phyloP scores from a whole-genome alignment of 352 stramenopile species.

The Phytophthora tentaculata region DNA sequence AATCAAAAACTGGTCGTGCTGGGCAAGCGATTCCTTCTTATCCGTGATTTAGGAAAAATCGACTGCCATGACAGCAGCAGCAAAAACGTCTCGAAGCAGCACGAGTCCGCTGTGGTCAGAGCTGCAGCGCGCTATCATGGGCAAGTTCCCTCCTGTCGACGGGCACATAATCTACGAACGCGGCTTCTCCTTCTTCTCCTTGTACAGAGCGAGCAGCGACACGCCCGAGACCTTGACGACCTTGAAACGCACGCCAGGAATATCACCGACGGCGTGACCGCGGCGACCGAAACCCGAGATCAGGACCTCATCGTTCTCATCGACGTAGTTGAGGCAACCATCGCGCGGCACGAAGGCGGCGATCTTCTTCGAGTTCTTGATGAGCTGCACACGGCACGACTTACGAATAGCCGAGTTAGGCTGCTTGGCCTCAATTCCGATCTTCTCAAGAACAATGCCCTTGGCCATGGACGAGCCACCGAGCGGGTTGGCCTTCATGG shows the following conservation, averaged over 20 bases:
- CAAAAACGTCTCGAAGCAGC: not conserved
- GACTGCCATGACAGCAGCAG: constrained; percentile 13
- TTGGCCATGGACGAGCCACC: constrained; percentile 99
- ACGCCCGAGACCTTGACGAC: constrained; percentile 99
- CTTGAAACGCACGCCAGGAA: constrained; percentile 99
- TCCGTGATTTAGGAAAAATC: constrained; percentile 45
- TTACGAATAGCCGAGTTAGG: constrained; percentile 99
- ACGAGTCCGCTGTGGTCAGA: not conserved
- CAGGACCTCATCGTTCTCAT: constrained; percentile 99
- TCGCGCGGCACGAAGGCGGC: constrained; percentile 99
- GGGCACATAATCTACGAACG: constrained; percentile 91
- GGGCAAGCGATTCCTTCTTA: constrained; percentile 50
- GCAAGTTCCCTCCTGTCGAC: constrained; percentile 21
- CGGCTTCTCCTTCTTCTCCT: constrained; percentile 99
- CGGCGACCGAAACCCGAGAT: constrained; percentile 99
- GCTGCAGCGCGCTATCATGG: constrained; percentile 11
- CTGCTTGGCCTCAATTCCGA: constrained; percentile 99
- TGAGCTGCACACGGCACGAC: constrained; percentile 99
- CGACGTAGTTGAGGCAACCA: constrained; percentile 99
- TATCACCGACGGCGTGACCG: constrained; percentile 99
- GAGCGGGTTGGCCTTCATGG: constrained; percentile 99
- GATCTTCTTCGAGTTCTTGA: constrained; percentile 99
- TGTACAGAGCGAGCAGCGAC: constrained; percentile 99
- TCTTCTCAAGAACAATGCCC: constrained; percentile 99
- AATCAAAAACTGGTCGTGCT: constrained; percentile 24